Evolutionary conservation across 176 grass and related monocot genomes (phyloP).

Genomic region (Phoenix roebelenii): DNA sequence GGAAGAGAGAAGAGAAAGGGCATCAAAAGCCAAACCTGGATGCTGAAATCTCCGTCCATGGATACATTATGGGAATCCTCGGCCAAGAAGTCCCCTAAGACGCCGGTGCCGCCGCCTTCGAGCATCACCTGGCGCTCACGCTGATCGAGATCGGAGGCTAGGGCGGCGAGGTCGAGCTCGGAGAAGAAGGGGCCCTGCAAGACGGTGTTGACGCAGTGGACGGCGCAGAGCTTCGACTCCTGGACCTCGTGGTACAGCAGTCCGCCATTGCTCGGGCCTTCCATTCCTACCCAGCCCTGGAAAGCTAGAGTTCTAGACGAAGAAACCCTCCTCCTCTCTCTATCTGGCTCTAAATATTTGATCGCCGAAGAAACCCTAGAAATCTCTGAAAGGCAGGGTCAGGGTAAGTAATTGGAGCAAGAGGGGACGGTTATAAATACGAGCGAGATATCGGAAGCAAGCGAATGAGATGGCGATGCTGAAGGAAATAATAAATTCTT

Average conservation of each 20-base stretch:
- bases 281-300: conserved; percentile 21
- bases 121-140: conserved; percentile 77
- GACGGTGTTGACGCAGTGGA: conserved; percentile 97
- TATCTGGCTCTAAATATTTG: no score
- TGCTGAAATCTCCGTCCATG: conserved; percentile 95
- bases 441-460: no score
- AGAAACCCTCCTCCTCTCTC: background rate
- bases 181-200: conserved; percentile 99
- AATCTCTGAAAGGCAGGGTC: no score
- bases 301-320: background rate
- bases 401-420: no score
- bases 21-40: conserved; percentile 42
- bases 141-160: conserved; percentile 82
- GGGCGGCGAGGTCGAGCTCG: conserved; percentile 89
- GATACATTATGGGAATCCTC: conserved; percentile 89
- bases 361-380: no score
- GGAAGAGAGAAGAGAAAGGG: background rate
- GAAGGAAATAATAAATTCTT: no score
- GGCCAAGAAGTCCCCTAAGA: conserved; percentile 39
- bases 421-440: no score
- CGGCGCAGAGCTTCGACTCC: conserved; percentile 94
- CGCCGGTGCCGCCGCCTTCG: conserved; percentile 21
- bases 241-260: conserved; percentile 98
- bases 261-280: conserved; percentile 69
- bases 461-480: no score